A percentile compares a stretch with the other conserved stretches of the same genome.
Conservation (phyloP, 2,329 filamentous ascomycete genomes). For the Cladosporium sp. region DNA sequence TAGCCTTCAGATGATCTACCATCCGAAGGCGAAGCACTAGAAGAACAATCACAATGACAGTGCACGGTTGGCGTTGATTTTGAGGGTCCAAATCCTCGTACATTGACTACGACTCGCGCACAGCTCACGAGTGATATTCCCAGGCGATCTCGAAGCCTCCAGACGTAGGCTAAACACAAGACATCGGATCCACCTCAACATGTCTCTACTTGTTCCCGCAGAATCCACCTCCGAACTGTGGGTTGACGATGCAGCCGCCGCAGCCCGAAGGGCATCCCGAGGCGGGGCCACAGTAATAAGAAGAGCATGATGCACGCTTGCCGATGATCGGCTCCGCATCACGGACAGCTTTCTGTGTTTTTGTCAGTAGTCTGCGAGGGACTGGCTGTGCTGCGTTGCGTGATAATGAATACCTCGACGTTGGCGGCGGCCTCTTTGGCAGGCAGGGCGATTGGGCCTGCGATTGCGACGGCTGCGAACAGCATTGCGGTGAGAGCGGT, state of each 20-base stretch:
- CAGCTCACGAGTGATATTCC: neutral
- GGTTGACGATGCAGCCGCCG: conserved; percentile 1
- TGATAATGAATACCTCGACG: neutral
- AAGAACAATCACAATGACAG: neutral
- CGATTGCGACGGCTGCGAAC: conserved; percentile 10
- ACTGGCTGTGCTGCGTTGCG: neutral
- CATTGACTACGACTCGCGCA: neutral
- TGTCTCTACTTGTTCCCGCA: neutral
- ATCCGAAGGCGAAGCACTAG: neutral
- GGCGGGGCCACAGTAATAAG: conserved; percentile 1
- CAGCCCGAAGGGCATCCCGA: neutral
- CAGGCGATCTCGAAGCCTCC: neutral
- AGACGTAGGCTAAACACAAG: neutral
- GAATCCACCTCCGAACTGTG: neutral
- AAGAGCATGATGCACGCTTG: neutral
- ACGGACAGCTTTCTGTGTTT: neutral
- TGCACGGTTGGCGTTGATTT: neutral
- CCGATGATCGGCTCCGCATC: conserved; percentile 1
- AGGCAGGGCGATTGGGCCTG: conserved; percentile 4
- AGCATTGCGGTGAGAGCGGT: neutral
- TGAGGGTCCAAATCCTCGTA: neutral
- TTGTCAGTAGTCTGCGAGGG: neutral
- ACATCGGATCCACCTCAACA: neutral
- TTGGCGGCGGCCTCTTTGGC: neutral
- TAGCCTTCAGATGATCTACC: neutral